phyloP scores from a whole-genome alignment of 2,329 filamentous ascomycete genomes.

The Xylariaceae sp. region DNA sequence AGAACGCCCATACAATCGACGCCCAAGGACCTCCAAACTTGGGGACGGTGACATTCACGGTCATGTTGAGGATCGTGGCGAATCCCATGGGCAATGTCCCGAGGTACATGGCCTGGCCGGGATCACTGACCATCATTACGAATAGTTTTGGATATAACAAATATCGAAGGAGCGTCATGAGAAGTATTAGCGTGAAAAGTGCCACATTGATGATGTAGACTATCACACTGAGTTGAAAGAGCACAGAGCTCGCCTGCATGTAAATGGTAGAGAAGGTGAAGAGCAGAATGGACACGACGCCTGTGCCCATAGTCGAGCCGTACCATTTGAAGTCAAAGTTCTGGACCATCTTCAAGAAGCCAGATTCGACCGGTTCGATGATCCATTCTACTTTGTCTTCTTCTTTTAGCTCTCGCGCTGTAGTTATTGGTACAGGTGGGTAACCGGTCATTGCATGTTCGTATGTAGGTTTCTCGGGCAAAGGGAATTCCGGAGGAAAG shows the following conservation, averaged over 20 bases:
- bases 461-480: neutral
- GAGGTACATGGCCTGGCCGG: constrained; percentile 63
- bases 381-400: constrained; percentile 4
- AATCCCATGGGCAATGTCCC: constrained; percentile 67
- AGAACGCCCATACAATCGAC: constrained; percentile 52
- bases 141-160: constrained; percentile 63
- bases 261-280: constrained; percentile 32
- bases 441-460: neutral
- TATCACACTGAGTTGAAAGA: constrained; percentile 54
- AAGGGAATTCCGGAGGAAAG: neutral
- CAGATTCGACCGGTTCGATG: constrained; percentile 6
- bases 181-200: constrained; percentile 52
- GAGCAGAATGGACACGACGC: constrained; percentile 61
- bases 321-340: constrained; percentile 41
- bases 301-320: constrained; percentile 62
- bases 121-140: constrained; percentile 61
- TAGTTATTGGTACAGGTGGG: neutral
- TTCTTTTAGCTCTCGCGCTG: neutral
- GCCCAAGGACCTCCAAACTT: constrained; percentile 56
- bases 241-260: constrained; percentile 28
- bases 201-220: constrained; percentile 58
- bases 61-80: constrained; percentile 64
- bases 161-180: constrained; percentile 57
- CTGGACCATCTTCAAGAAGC: constrained; percentile 7
- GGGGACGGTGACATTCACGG: constrained; percentile 51